These are phyloP conservation scores for Erythrophleum ivorense DNA, from an alignment of 331 rosid genomes.

Conservation along the genomic window DNA sequence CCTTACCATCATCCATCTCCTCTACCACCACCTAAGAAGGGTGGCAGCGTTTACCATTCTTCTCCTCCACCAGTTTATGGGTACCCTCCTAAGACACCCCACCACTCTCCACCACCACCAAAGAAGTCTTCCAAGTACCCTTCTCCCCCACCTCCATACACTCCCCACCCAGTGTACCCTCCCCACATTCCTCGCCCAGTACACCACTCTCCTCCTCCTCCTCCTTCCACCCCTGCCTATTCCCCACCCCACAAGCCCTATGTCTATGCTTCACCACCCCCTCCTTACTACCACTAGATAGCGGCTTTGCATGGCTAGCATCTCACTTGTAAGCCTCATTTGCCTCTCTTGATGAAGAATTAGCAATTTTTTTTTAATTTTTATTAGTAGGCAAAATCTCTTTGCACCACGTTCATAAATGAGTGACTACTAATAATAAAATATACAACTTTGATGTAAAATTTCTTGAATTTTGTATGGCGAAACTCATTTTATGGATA, in stretches of 20 bases:
- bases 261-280: slow-evolving; percentile 68
- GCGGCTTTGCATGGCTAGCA: slow-evolving; percentile 13
- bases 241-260: slow-evolving; percentile 21
- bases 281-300: slow-evolving; percentile 69
- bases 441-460: no score
- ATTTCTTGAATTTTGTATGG: no score
- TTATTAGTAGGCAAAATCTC: no score
- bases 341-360: neutral
- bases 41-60: neutral
- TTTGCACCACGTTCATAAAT: no score
- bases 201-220: slow-evolving; percentile 32
- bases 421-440: no score
- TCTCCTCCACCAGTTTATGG: neutral
- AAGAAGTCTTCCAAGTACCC: neutral
- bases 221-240: neutral
- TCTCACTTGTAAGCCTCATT: slow-evolving; percentile 46
- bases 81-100: neutral
- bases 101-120: neutral
- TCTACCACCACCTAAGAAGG: neutral
- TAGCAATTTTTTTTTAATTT: no score
- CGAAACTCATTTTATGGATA: no score
- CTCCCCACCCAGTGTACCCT: neutral
- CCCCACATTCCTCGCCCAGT: neutral
- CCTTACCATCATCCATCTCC: slow-evolving; percentile 24
- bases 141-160: slow-evolving; percentile 25